phyloP scores from a whole-genome alignment of 2,329 filamentous ascomycete species.

The Aureobasidium musti region DNA sequence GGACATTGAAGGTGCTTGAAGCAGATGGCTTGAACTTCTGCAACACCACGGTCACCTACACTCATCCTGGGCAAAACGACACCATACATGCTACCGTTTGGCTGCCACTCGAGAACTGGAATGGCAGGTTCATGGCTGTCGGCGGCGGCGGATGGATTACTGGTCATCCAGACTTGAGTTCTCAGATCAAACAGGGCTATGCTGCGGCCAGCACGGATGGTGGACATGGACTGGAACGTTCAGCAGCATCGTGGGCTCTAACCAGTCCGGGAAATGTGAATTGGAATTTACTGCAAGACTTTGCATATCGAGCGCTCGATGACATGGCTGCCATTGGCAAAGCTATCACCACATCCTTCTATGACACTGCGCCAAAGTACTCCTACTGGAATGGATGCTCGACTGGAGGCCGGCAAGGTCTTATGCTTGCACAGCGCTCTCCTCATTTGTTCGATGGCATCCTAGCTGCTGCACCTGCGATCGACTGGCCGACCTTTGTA shows the following conservation, averaged over 20 bases:
- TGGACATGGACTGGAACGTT: slow-evolving; percentile 31
- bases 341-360: slow-evolving; percentile 38
- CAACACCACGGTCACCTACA: slow-evolving; percentile 45
- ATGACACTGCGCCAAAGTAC: slow-evolving; percentile 39
- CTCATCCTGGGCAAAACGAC: slow-evolving; percentile 44
- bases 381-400: slow-evolving; percentile 47
- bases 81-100: slow-evolving; percentile 40
- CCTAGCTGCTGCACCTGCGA: slow-evolving; percentile 44
- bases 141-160: slow-evolving; percentile 46
- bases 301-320: slow-evolving; percentile 39
- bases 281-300: slow-evolving; percentile 41
- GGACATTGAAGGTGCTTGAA: background rate
- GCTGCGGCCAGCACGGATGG: slow-evolving; percentile 38
- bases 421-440: slow-evolving; percentile 44
- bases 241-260: slow-evolving; percentile 34
- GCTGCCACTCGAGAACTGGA: slow-evolving; percentile 42
- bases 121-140: slow-evolving; percentile 43
- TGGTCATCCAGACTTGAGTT: slow-evolving; percentile 30
- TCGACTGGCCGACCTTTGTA: slow-evolving; percentile 43
- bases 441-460: slow-evolving; percentile 47
- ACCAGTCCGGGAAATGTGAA: slow-evolving; percentile 41
- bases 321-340: slow-evolving; percentile 43
- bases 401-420: slow-evolving; percentile 44
- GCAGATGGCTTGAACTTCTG: slow-evolving; percentile 37
- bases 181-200: slow-evolving; percentile 35